Evolutionary conservation across 2,329 filamentous ascomycete species (phyloP).

Genomic region (Fusarium metavorans): DNA sequence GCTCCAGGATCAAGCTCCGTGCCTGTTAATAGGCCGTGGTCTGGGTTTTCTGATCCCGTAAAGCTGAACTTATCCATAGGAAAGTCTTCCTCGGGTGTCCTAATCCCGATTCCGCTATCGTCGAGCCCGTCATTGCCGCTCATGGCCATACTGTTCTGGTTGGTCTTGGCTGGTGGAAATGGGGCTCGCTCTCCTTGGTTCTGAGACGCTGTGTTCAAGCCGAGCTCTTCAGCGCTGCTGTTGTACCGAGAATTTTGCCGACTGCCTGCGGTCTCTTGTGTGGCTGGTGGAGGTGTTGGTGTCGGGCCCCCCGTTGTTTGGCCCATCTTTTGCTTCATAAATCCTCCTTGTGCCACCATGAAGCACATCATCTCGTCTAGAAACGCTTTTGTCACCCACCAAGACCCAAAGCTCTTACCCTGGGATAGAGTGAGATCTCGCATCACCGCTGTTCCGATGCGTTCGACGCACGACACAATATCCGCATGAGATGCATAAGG

Average conservation of each 20-base stretch:
- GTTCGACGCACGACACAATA: slow-evolving; percentile 81
- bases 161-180: slow-evolving; percentile 59
- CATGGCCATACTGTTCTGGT: slow-evolving; percentile 53
- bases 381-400: slow-evolving; percentile 97
- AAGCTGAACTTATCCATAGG: slow-evolving; percentile 70
- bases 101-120: slow-evolving; percentile 81
- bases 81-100: slow-evolving; percentile 75
- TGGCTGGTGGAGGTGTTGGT: slow-evolving; percentile 49
- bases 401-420: slow-evolving; percentile 85
- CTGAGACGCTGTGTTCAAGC: slow-evolving; percentile 58
- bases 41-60: slow-evolving; percentile 51
- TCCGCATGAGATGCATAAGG: slow-evolving; percentile 79
- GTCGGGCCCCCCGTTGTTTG: slow-evolving; percentile 44
- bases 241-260: slow-evolving; percentile 55
- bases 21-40: slow-evolving; percentile 49
- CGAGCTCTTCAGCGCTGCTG: slow-evolving; percentile 60
- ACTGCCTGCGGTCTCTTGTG: slow-evolving; percentile 49
- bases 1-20: slow-evolving; percentile 44
- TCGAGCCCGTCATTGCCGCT: slow-evolving; percentile 67
- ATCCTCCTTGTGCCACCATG: slow-evolving; percentile 90
- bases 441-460: slow-evolving; percentile 81
- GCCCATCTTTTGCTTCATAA: slow-evolving; percentile 72
- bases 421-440: slow-evolving; percentile 84
- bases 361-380: slow-evolving; percentile 95
- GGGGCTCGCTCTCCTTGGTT: slow-evolving; percentile 63